Evolutionary conservation across 257 asterid genomes (phyloP), one percentile per base, ranked within the genome.

Genomic region (Solanum virginianum): DNA sequence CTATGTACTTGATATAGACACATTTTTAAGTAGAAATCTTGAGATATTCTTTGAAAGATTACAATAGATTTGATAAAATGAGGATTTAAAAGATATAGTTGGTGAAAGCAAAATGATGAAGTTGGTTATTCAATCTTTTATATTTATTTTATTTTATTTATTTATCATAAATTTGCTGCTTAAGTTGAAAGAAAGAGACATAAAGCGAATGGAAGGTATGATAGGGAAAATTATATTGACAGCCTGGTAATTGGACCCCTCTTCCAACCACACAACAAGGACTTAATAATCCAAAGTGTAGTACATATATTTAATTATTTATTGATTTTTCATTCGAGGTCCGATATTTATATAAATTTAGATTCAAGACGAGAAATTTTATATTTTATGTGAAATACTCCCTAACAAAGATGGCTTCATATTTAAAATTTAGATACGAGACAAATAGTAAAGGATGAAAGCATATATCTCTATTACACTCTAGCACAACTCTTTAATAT

Each of bases 111-210:
- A 85, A 90, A 75, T 80, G 81, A 91, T 91, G 87, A 86, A 86
- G 83, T 18, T 53, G 80, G 43, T 86, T 63, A 45, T 68, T 84
- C 85, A 82, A 77, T 85, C 49, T 79, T 69, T 66, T 22, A 62
- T 29, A 29, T 85, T 84, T 79, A 49, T 13, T 24, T 77, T 1
- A 36, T 51, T 80, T 3, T 15, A 79, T 82, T 87, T 70, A 80
- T 85, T 70, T 82, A 89, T 70, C 86, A 90, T 71, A 89, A 87
- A 82, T 87, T 75, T 87, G 89, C 91, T 83, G 82, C 91, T 89
- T 89, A 89, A 86, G 88, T 89, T 87, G 93, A 86, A 88, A 92
- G 94, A 91, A 88, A 92, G 85, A 65, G 94, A 91, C 92, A 92
- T 89, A 90, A 91, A 90, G 92, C 88, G 88, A 87, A 82, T 72